Evolutionary conservation across 306 rosid genomes (phyloP).

Genomic region (Cucurbita maxima): DNA sequence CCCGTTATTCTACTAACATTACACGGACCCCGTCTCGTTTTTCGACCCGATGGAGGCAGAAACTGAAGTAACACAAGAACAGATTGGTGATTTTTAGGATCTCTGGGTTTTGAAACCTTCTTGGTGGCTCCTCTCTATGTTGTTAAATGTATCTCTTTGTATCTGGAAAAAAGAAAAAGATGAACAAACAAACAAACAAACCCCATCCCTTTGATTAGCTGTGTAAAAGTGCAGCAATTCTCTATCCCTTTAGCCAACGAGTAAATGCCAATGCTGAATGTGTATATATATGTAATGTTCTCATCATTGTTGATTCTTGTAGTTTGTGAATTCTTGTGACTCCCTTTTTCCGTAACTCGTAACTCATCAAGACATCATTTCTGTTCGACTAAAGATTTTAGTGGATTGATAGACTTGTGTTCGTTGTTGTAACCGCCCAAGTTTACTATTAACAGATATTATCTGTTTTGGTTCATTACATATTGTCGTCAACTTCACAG

Average conservation of each 20-base stretch:
- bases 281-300: conserved; percentile 72
- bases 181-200: background rate
- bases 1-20: conserved; percentile 18
- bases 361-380: no score
- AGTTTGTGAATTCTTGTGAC: conserved; percentile 4
- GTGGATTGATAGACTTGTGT: no score
- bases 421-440: no score
- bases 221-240: conserved; percentile 42
- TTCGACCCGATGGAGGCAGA: conserved; percentile 42
- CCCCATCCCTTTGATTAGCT: conserved; percentile 47
- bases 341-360: background rate
- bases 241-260: conserved; percentile 26
- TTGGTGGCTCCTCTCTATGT: conserved; percentile 27
- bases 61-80: conserved; percentile 44
- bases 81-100: conserved; percentile 45
- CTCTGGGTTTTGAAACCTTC: conserved; percentile 36
- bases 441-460: no score
- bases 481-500: no score
- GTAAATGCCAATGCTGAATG: conserved; percentile 31
- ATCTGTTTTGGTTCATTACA: no score
- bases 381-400: no score
- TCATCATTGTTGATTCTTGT: conserved; percentile 35
- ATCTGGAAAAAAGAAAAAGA: conserved; percentile 17
- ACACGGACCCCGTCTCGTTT: conserved; percentile 42
- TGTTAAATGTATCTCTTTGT: conserved; percentile 33